phyloP scores from a whole-genome alignment of 2,329 filamentous ascomycete species.

The Thyridium curvatum region DNA sequence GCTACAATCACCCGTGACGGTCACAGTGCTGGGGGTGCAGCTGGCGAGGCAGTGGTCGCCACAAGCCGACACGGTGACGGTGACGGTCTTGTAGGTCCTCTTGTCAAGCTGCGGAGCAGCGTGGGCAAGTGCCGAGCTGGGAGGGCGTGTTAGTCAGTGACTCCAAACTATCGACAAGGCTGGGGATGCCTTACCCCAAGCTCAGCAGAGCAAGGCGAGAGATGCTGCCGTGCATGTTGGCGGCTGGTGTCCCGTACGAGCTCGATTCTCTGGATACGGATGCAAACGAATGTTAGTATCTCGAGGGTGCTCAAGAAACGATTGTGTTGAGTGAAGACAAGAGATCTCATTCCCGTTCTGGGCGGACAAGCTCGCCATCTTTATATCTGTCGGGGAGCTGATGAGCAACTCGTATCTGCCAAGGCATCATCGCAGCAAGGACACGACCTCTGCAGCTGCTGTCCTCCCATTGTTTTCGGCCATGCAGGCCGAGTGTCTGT shows the following conservation, averaged over 20 bases:
- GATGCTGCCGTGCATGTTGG: not conserved
- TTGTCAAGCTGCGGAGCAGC: slow-evolving; percentile 9
- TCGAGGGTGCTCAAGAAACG: not conserved
- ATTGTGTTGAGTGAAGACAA: too few relatives aligned
- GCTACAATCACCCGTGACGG: not conserved
- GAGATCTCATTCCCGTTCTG: too few relatives aligned
- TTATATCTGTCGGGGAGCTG: too few relatives aligned
- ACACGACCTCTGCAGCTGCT: too few relatives aligned
- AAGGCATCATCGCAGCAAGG: too few relatives aligned
- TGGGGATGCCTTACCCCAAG: slow-evolving; percentile 6
- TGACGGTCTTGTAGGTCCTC: slow-evolving; percentile 8
- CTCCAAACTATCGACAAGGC: too few relatives aligned
- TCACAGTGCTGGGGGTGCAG: slow-evolving; percentile 1
- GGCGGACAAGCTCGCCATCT: too few relatives aligned
- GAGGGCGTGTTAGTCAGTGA: not conserved
- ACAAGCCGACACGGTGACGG: slow-evolving; percentile 1
- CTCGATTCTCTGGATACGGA: not conserved
- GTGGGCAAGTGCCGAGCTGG: slow-evolving; percentile 5
- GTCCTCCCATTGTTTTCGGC: too few relatives aligned
- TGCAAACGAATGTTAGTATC: not conserved
- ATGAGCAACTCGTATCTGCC: too few relatives aligned
- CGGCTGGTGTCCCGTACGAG: not conserved
- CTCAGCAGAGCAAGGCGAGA: slow-evolving; percentile 5
- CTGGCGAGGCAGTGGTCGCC: slow-evolving; percentile 1
- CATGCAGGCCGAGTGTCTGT: too few relatives aligned